These are phyloP conservation scores for Pseudocercospora cruenta DNA, from an alignment of 2,329 filamentous ascomycete genomes.

Conservation along the genomic window DNA sequence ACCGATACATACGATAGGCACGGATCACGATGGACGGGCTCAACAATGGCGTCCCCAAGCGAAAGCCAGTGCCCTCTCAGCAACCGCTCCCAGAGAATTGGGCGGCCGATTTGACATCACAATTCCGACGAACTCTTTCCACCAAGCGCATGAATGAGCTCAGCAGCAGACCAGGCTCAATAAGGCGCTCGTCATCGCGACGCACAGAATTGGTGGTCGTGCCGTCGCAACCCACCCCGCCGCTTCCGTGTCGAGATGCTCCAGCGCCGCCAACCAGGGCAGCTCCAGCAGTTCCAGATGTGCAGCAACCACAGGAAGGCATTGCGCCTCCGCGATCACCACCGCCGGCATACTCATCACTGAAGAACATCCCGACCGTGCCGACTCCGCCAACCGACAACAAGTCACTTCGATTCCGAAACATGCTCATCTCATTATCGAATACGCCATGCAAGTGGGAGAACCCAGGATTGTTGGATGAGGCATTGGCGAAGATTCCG, in stretches of 20 bases:
- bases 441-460: conserved; percentile 92
- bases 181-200: conserved; percentile 60
- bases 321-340: conserved; percentile 35
- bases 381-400: conserved; percentile 70
- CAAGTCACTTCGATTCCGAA: conserved; percentile 58
- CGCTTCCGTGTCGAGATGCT: conserved; percentile 22
- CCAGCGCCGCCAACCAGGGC: conserved; percentile 29
- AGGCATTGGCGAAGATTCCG: conserved; percentile 83
- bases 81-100: conserved; percentile 60
- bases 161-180: conserved; percentile 43
- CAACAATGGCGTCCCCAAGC: conserved; percentile 34
- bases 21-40: conserved; percentile 31
- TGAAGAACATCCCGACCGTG: conserved; percentile 67
- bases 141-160: conserved; percentile 86
- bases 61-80: conserved; percentile 34
- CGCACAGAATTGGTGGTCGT: conserved; percentile 45
- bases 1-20: neutral
- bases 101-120: conserved; percentile 76
- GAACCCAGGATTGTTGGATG: conserved; percentile 91
- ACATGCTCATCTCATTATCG: conserved; percentile 81
- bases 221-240: conserved; percentile 22
- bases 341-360: conserved; percentile 65
- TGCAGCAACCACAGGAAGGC: conserved; percentile 27
- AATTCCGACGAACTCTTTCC: conserved; percentile 85
- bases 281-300: conserved; percentile 36